phyloP scores from a whole-genome alignment of 768 basidiomycete genomes.

The Clitopilus hobsonii region DNA sequence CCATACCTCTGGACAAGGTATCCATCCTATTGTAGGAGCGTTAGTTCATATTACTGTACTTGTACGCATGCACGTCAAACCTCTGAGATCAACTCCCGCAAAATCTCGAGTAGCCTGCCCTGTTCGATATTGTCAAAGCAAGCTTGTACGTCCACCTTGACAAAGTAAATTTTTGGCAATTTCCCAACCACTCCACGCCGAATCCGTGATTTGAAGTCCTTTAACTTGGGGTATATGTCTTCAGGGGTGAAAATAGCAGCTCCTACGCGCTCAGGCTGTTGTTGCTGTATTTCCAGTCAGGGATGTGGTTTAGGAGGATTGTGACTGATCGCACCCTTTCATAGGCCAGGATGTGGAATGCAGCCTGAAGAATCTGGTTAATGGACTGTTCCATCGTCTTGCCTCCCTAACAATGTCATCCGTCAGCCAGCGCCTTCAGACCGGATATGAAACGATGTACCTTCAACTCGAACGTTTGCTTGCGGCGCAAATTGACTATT shows the following conservation, averaged over 20 bases:
- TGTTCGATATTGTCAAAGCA: conserved; percentile 98
- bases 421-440: neutral
- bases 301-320: neutral
- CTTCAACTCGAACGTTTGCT: conserved; percentile 20
- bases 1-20: conserved; percentile 73
- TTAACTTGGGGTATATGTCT: conserved; percentile 75
- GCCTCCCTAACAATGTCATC: conserved; percentile 20
- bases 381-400: conserved; percentile 55
- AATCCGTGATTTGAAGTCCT: conserved; percentile 53
- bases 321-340: conserved; percentile 65
- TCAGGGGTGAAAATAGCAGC: conserved; percentile 80
- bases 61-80: conserved; percentile 30
- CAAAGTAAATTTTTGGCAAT: conserved; percentile 90
- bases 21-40: conserved; percentile 42
- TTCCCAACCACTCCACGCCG: neutral
- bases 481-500: conserved; percentile 82
- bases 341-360: conserved; percentile 84
- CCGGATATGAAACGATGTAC: neutral
- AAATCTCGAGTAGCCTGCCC: conserved; percentile 71
- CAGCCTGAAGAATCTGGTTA: conserved; percentile 79
- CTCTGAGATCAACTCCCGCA: conserved; percentile 69
- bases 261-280: conserved; percentile 61
- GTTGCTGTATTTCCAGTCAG: conserved; percentile 37
- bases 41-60: neutral
- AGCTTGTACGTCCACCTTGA: conserved; percentile 93